Evolutionary conservation across 2,329 filamentous ascomycete genomes (phyloP), one percentile per base, ranked within the genome.

Genomic region (Pseudonectria foliicola): DNA sequence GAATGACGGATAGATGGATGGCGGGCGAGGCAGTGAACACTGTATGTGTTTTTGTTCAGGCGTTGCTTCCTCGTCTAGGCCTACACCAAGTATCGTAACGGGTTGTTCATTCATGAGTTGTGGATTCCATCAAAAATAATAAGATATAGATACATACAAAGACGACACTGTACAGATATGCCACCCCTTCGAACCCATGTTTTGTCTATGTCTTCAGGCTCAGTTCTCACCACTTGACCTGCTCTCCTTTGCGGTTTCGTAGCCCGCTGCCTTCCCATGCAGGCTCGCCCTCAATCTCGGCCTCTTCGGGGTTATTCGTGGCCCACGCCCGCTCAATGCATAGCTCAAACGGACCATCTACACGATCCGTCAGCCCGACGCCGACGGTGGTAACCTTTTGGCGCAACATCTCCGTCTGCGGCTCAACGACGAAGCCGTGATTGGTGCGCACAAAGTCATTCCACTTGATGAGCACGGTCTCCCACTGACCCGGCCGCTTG

Each of bases 391-490:
- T 75, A 21, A 98, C 80, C 60, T 87, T 89, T 52, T 93, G 84
- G 43, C 83, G 77, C 57, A 95, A 64, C 62, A 98, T 81, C 59
- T 93, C 88, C 10, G 82, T 81, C 68, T 96, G 90, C 23, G 92
- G 92, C 65, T 96, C 89, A 5, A 95, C 81, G 2, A 94, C 86
- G 51, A 85, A 79, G 6, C 92, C 92, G 54, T 93, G 78, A 56
- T 95, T 96, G 11, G 92, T 98, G 44, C 92, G 74, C 39, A 98
- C 90, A 62, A 98, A 96, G 46, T 94, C 87, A 49, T 81, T 82
- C 74, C 89, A 92, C 43, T 83, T 84, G 44, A 98, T 82, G 30
- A 93, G 62, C n/a, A 95, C 75, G 2, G 92, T 95, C 70, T 98
- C 90, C 92, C 92, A 98, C 52, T 89, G 74, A 1, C 88, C 88